Conservation (phyloP, 371 early-diverging fungal genomes). For the Cokeromyces recurvatus region DNA sequence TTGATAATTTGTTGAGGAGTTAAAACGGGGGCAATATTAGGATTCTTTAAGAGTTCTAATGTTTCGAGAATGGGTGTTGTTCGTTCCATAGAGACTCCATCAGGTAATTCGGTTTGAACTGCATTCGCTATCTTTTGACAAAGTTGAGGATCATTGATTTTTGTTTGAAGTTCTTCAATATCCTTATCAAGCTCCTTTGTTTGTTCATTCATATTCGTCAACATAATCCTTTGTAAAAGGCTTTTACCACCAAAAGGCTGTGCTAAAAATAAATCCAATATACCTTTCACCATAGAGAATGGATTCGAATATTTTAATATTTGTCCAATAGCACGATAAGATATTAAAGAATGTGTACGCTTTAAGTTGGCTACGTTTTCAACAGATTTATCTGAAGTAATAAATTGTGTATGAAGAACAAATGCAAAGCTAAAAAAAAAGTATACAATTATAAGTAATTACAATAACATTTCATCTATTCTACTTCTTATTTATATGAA, state of each 20-base stretch:
- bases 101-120: conserved; percentile 35
- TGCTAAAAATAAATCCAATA: conserved; percentile 60
- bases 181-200: conserved; percentile 47
- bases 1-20: conserved; percentile 36
- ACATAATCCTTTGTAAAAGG: conserved; percentile 56
- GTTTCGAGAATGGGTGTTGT: conserved; percentile 16
- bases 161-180: conserved; percentile 38
- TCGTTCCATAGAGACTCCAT: not conserved
- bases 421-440: conserved; percentile 49
- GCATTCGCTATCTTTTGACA: conserved; percentile 57
- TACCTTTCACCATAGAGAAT: conserved; percentile 56
- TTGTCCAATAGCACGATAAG: conserved; percentile 55
- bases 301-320: conserved; percentile 61
- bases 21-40: conserved; percentile 39
- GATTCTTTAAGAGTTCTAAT: conserved; percentile 38
- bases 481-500: not conserved
- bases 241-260: conserved; percentile 63
- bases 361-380: conserved; percentile 52
- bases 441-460: not conserved
- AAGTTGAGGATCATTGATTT: conserved; percentile 43
- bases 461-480: no score
- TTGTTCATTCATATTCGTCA: conserved; percentile 51
- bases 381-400: conserved; percentile 53
- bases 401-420: conserved; percentile 54
- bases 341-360: conserved; percentile 55